Evolutionary conservation across 2,329 filamentous ascomycete species (phyloP).

Genomic region (Chaetomium olivaceum): DNA sequence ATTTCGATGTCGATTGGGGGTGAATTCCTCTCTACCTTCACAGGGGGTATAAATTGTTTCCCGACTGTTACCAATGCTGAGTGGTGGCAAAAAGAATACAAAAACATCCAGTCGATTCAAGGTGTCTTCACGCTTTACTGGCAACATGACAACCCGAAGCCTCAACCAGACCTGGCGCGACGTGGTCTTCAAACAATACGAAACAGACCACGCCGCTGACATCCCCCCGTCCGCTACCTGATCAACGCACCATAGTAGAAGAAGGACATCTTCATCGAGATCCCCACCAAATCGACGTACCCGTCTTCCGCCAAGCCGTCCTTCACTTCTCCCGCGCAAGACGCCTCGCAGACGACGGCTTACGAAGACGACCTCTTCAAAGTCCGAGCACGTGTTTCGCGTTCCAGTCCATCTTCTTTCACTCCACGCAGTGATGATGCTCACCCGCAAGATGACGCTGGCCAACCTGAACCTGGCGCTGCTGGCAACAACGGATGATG

Average conservation of each 20-base stretch:
- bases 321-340: neutral
- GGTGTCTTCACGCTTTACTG: too few relatives aligned
- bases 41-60: too few relatives aligned
- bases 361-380: neutral
- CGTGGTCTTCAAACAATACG: constrained; percentile 23
- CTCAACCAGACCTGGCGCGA: constrained; percentile 26
- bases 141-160: constrained; percentile 17
- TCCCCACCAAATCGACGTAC: constrained; percentile 18
- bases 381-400: neutral
- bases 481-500: neutral
- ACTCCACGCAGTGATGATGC: neutral
- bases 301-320: constrained; percentile 17
- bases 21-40: too few relatives aligned
- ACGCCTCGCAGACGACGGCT: neutral
- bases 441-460: neutral
- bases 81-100: too few relatives aligned
- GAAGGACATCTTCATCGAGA: constrained; percentile 22
- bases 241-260: constrained; percentile 20
- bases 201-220: constrained; percentile 16
- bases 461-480: neutral
- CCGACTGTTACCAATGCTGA: too few relatives aligned
- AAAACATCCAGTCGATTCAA: too few relatives aligned
- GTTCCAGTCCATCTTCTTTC: neutral
- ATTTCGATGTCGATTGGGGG: too few relatives aligned
- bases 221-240: constrained; percentile 24